Evolutionary conservation across 2,329 filamentous ascomycete genomes (phyloP).

Genomic region (Davidsoniella neocaledoniae): DNA sequence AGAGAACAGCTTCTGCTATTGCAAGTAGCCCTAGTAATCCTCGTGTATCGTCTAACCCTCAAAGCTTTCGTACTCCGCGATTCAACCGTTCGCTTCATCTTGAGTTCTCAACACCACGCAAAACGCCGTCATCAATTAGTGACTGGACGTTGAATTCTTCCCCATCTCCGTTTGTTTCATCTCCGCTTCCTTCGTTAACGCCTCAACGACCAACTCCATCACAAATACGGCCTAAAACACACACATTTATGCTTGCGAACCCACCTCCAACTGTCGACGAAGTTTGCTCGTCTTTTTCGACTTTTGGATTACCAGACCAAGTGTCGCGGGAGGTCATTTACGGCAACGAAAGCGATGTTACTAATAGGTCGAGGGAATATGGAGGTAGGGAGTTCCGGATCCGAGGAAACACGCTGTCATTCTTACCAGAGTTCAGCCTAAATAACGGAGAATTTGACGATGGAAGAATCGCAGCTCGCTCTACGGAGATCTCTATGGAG

Average conservation of each 20-base stretch:
- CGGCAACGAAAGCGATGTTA: constrained; percentile 68
- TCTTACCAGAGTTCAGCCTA: constrained; percentile 61
- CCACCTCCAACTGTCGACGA: constrained; percentile 17
- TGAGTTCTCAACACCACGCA: not conserved
- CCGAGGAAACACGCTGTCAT: constrained; percentile 58
- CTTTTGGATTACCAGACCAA: constrained; percentile 36
- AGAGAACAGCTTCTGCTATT: too few relatives aligned
- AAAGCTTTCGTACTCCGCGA: too few relatives aligned
- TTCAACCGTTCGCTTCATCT: too few relatives aligned
- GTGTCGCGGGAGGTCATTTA: constrained; percentile 81
- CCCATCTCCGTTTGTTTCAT: not conserved
- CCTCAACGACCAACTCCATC: not conserved
- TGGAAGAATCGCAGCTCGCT: not conserved
- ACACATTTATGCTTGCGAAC: not conserved
- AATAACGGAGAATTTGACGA: constrained; percentile 24
- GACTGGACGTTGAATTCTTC: constrained; percentile 1
- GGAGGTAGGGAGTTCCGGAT: constrained; percentile 74
- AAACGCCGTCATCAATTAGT: not conserved
- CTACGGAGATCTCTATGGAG: constrained; percentile 1
- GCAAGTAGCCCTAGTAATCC: too few relatives aligned
- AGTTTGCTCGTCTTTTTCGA: constrained; percentile 15
- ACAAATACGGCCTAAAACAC: not conserved
- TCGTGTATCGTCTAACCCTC: too few relatives aligned
- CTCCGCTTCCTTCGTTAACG: not conserved
- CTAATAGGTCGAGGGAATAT: constrained; percentile 61